Base-by-base conservation (phyloP, 768 basidiomycete genomes). In the Favolaschia claudopus region DNA sequence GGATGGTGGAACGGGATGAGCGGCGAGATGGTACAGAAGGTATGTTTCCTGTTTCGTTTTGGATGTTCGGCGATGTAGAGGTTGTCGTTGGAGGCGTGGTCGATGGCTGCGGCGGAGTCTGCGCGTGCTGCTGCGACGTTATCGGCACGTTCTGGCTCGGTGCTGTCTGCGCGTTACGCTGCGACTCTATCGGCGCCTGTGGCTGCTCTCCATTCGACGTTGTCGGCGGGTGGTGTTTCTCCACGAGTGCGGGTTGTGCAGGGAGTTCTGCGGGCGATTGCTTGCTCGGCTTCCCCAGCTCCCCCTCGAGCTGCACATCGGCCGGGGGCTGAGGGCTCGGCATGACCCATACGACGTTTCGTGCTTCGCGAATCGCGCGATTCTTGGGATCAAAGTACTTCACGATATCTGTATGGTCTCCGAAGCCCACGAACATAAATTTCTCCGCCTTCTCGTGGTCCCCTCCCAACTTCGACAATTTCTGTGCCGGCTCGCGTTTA, bases 281-380 rank as follows among this genome's bases (percentile, higher is more conserved):
- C 51, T 31, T n/a, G 58, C 52, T 60, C 38, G 46, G 37, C 46
- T 47, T 49, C n/a, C 55, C 55, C 19, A 40, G 27, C 58, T 55
- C 47, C 53, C 60, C 60, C 60, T 55, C 60, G 48, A 61, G 60
- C 60, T 50, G 60, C 47, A 55, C 20, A 55, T 60, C 53, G 44
- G 33, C 46, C 46, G 29, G 27, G 46, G 46, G 29, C 29, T 32
- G 25, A 12, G 43, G 17, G 50, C 51, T 60, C 51, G 58, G 51
- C 51, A 27, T 24, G 2, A 28, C 52, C 45, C 44, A 60, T 42
- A 60, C 52, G 33, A 48, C 38, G 10, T 49, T 60, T 24, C 51
- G 28, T 15, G 58, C 50, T 39, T 60, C 58, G 17, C 52, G 45
- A 25, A 60, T 49, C 31, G 13, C 28, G 22, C 43, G 55, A 1